These are phyloP conservation scores for Dissophora globulifera DNA, from an alignment of 192 early-diverging fungal species.

Conservation along the genomic window DNA sequence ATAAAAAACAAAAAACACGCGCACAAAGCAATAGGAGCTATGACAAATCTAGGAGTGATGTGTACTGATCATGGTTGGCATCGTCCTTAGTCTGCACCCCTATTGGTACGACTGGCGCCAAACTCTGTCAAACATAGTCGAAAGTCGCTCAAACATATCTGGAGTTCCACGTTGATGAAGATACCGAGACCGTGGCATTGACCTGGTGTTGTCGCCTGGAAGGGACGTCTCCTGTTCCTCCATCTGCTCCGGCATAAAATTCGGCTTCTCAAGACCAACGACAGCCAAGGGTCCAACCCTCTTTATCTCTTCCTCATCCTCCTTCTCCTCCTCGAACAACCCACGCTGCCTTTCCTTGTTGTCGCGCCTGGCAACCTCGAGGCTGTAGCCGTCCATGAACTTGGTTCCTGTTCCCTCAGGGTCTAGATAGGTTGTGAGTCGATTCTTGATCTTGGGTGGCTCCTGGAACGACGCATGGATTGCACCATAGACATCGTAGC, in stretches of 20 bases:
- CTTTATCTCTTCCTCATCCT: conserved; percentile 1
- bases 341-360: background rate
- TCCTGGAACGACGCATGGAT: conserved; percentile 45
- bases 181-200: no score
- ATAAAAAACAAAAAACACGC: no score
- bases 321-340: background rate
- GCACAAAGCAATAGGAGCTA: no score
- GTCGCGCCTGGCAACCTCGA: conserved; percentile 25
- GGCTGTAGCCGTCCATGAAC: conserved; percentile 27
- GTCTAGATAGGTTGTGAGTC: conserved; percentile 36
- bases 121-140: background rate
- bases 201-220: no score
- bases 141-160: background rate
- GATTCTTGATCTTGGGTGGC: conserved; percentile 30
- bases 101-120: background rate
- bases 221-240: background rate
- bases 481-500: conserved; percentile 58
- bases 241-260: no score
- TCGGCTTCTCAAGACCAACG: conserved; percentile 8
- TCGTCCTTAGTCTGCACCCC: background rate
- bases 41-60: no score
- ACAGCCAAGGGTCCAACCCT: conserved; percentile 6
- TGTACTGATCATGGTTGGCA: no score
- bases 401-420: conserved; percentile 28
- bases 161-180: no score